phyloP scores from a whole-genome alignment of 768 basidiomycete genomes.

The Pholiota molesta region DNA sequence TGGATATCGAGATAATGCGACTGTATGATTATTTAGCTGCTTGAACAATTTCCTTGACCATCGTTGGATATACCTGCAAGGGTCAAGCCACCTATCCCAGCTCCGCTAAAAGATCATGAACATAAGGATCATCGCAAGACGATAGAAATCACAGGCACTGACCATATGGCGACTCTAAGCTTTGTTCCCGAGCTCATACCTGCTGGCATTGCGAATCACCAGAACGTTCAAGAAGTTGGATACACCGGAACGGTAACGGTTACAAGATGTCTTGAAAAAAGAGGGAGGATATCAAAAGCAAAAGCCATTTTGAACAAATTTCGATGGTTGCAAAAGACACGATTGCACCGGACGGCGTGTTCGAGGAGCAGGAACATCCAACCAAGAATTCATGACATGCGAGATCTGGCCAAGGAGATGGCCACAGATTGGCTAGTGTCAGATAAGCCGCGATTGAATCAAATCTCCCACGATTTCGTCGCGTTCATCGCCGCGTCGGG shows the following conservation, averaged over 20 bases:
- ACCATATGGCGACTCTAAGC: conserved; percentile 61
- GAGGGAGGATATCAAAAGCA: conserved; percentile 24
- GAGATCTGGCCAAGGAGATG: conserved; percentile 37
- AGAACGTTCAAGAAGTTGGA: conserved; percentile 14
- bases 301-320: conserved; percentile 39
- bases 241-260: neutral
- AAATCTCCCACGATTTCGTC: conserved; percentile 48
- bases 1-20: conserved; percentile 49
- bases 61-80: conserved; percentile 35
- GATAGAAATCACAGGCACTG: conserved; percentile 20
- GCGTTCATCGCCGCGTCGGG: conserved; percentile 24
- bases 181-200: conserved; percentile 35
- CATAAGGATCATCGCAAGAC: conserved; percentile 18
- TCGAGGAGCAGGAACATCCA: conserved; percentile 36
- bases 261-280: conserved; percentile 6
- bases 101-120: conserved; percentile 40
- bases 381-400: conserved; percentile 44
- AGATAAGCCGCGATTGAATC: conserved; percentile 34
- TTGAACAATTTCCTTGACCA: neutral
- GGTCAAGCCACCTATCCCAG: conserved; percentile 53
- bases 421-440: conserved; percentile 30
- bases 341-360: conserved; percentile 47
- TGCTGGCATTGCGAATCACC: conserved; percentile 17
- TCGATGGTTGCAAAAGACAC: conserved; percentile 36
- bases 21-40: conserved; percentile 23